Conservation (phyloP, 495 filamentous ascomycete genomes). For the Hypoxylon perforatum region DNA sequence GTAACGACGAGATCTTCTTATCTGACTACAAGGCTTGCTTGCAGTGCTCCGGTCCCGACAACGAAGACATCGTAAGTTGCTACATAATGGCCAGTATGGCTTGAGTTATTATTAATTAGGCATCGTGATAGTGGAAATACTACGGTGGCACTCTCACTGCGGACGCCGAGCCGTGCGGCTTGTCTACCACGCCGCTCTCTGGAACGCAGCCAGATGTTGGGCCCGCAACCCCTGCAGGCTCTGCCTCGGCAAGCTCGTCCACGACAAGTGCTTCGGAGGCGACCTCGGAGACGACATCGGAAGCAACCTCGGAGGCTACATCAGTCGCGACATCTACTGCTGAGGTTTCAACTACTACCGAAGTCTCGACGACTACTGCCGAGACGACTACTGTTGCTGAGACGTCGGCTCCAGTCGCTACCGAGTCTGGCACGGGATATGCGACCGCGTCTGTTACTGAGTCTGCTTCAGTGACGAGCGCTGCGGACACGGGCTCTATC, state of each 20-base stretch:
- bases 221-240: slow-evolving; percentile 31
- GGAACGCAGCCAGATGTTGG: slow-evolving; percentile 40
- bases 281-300: slow-evolving; percentile 1
- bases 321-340: slow-evolving; percentile 1
- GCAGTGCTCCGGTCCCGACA: slow-evolving; percentile 57
- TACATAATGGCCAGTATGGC: too few relatives aligned
- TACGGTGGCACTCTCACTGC: slow-evolving; percentile 54
- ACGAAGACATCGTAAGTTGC: slow-evolving; percentile 38
- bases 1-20: slow-evolving; percentile 55
- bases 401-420: neutral
- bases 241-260: slow-evolving; percentile 6
- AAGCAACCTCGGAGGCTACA: neutral
- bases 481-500: neutral
- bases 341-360: slow-evolving; percentile 11
- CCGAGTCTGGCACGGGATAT: slow-evolving; percentile 12
- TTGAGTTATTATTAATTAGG: slow-evolving; percentile 26
- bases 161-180: slow-evolving; percentile 52
- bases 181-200: slow-evolving; percentile 53
- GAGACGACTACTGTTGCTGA: neutral
- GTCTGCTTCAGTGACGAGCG: neutral
- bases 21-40: slow-evolving; percentile 55
- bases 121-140: slow-evolving; percentile 56
- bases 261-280: too few relatives aligned
- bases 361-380: slow-evolving; percentile 2
- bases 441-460: slow-evolving; percentile 15